Evolutionary conservation across 192 early-diverging fungal species (phyloP), one percentile per base, ranked within the genome.

Genomic region (Coemansia sp.): DNA sequence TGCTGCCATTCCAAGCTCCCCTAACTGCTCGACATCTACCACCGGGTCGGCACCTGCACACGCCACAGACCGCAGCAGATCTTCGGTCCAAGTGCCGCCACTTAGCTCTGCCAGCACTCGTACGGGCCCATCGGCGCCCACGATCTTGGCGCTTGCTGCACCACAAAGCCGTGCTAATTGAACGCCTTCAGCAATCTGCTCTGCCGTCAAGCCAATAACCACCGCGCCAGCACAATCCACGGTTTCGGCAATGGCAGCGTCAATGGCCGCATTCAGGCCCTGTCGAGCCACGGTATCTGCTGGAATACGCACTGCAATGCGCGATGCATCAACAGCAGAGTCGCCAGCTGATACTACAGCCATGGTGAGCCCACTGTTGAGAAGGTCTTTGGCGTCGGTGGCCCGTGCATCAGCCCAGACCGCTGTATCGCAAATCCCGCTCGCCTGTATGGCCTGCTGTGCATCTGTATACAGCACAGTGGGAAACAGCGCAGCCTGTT

Each of bases 91-190:
- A 14, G 28, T 36, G 8, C 26, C 40, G 12, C 20, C 47, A 28
- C 41, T 48, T 44, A 69, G 49, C 16, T 69, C 74, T 10, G 70
- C 74, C 3, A 67, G 57, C 16, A 78, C 68, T 11, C 74, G 74
- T 33, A 70, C 74, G 3, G 74, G 63, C 33, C 68, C 74, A 26
- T 30, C 36, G 14, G 21, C 38, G 15, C 68, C 68, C 10, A 67
- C 5, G 26, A 61, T n/a, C 40, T 40, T 44, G 6, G 53, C 42
- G 3, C 37, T 33, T 0, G 68, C 64, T 3, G 68, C 74, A 8
- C 46, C 28, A 12, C 31, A 48, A n/a, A 71, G 60, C 38, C 18
- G 38, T 12, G 31, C 37, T 28, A 31, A 35, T 21, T 53, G 46
- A 20, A 53, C 57, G 16, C 64, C 68, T 20, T 63, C 55, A 9